phyloP scores from a whole-genome alignment of 108 stramenopile genomes.

The Cyclotella baltica region DNA sequence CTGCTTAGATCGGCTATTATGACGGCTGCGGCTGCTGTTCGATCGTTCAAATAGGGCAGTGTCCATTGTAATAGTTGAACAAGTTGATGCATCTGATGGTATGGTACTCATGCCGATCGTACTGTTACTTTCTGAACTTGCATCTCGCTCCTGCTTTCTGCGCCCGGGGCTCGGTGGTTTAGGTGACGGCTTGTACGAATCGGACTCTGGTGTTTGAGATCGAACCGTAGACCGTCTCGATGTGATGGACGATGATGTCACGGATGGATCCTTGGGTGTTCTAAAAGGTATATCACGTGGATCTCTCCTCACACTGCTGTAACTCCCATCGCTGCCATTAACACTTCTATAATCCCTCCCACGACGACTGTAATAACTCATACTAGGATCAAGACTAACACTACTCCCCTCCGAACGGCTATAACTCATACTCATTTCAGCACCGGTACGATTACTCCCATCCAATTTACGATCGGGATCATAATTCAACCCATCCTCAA shows the following conservation, averaged over 20 bases:
- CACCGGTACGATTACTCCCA: not conserved
- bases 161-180: not conserved
- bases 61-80: conserved; percentile 16
- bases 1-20: no score
- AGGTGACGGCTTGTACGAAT: not conserved
- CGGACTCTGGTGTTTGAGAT: not conserved
- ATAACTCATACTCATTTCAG: not conserved
- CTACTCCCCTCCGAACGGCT: not conserved
- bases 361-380: conserved; percentile 3
- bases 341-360: not conserved
- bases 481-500: not conserved
- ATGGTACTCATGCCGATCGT: conserved; percentile 15
- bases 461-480: not conserved
- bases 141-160: not conserved
- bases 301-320: not conserved
- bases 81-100: not conserved
- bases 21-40: not conserved
- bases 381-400: not conserved
- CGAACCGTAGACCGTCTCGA: not conserved
- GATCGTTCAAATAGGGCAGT: not conserved
- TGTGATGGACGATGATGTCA: not conserved
- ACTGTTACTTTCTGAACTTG: conserved; percentile 5
- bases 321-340: conserved; percentile 4
- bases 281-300: not conserved
- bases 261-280: not conserved